Evolutionary conservation across 108 stramenopile species (phyloP).

Genomic region (Nitzschia sp.): DNA sequence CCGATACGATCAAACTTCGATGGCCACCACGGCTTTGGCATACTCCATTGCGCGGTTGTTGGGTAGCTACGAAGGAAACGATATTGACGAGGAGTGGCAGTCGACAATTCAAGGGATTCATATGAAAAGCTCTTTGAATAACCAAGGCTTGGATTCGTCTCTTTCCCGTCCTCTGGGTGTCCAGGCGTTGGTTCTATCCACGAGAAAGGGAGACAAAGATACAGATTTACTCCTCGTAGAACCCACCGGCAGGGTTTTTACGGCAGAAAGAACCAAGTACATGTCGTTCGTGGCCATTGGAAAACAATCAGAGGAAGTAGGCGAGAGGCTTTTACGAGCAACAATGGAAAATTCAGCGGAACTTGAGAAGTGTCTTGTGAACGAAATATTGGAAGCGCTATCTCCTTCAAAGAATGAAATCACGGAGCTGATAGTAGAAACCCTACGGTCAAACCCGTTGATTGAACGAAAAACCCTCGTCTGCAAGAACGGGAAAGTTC

Average conservation of each 20-base stretch:
- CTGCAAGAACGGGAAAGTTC: not conserved
- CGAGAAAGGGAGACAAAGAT: not conserved
- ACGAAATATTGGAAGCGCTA: not conserved
- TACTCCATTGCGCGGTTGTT: conserved; percentile 30
- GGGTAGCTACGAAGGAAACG: conserved; percentile 6
- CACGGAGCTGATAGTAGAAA: conserved; percentile 1
- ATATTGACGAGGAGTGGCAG: conserved; percentile 8
- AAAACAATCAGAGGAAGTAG: not conserved
- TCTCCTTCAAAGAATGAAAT: not conserved
- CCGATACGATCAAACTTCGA: conserved; percentile 23
- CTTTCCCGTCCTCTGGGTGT: conserved; percentile 12
- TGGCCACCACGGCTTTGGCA: conserved; percentile 19
- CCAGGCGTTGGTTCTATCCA: conserved; percentile 4
- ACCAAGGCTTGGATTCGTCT: not conserved
- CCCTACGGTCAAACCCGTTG: not conserved
- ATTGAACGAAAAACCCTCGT: not conserved
- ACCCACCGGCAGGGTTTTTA: conserved; percentile 4
- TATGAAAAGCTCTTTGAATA: not conserved
- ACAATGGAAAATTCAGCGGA: not conserved
- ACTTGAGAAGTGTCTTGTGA: not conserved
- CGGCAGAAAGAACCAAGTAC: not conserved
- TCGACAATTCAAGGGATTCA: not conserved
- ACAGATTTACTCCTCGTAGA: not conserved
- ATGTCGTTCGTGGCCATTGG: conserved; percentile 3
- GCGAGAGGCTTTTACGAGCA: not conserved